Evolutionary conservation across 2,329 filamentous ascomycete species (phyloP).

Genomic region (Arthrobotrys sphaeroides): DNA sequence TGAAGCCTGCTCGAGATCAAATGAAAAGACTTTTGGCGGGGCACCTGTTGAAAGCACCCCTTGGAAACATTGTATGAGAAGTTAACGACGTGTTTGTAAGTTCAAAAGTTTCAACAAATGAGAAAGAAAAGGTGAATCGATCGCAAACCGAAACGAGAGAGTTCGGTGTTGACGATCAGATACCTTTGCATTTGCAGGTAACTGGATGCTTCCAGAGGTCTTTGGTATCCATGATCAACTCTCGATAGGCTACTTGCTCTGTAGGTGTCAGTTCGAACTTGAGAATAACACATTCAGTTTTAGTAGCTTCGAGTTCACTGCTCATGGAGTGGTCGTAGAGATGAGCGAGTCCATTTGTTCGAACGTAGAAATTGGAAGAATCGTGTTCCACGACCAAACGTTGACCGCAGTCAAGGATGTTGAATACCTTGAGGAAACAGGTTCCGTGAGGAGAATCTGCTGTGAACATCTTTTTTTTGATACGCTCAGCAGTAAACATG

Average conservation of each 20-base stretch:
- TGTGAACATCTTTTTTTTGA: slow-evolving; percentile 19
- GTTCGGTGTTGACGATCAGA: neutral
- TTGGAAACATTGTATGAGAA: too few relatives aligned
- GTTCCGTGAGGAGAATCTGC: neutral
- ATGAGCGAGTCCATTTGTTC: slow-evolving; percentile 25
- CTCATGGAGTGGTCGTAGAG: slow-evolving; percentile 32
- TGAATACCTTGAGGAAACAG: slow-evolving; percentile 22
- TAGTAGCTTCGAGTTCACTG: slow-evolving; percentile 11
- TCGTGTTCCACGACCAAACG: slow-evolving; percentile 26
- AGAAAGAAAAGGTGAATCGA: too few relatives aligned
- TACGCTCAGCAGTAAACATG: slow-evolving; percentile 7
- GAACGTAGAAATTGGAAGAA: slow-evolving; percentile 5
- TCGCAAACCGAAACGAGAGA: too few relatives aligned
- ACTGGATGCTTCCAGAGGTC: slow-evolving; percentile 27
- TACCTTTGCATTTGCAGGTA: slow-evolving; percentile 15
- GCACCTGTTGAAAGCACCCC: too few relatives aligned
- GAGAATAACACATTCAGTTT: neutral
- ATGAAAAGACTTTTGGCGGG: too few relatives aligned
- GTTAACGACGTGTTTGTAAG: too few relatives aligned
- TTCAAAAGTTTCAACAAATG: too few relatives aligned
- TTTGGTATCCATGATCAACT: slow-evolving; percentile 23
- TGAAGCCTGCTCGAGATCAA: too few relatives aligned
- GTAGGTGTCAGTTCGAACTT: slow-evolving; percentile 5
- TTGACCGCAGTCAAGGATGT: slow-evolving; percentile 39
- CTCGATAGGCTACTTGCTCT: slow-evolving; percentile 22